phyloP scores from a whole-genome alignment of 345 rosid genomes.

The Adansonia digitata region DNA sequence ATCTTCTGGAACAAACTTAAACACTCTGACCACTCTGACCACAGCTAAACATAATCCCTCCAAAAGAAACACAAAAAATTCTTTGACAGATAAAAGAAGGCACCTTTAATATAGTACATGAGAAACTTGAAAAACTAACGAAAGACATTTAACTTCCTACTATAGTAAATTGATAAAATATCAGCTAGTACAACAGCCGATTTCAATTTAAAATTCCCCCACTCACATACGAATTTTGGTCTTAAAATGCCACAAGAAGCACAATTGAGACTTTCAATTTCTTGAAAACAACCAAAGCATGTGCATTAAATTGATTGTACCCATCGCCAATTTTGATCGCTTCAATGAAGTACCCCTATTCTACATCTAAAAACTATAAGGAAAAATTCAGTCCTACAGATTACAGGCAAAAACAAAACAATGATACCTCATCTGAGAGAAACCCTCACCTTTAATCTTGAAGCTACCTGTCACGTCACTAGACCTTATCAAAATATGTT shows the following conservation, averaged over 20 bases:
- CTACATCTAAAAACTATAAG: not conserved
- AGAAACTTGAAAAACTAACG: not conserved
- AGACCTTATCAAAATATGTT: slow-evolving; percentile 9
- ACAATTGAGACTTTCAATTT: not conserved
- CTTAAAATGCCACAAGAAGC: not conserved
- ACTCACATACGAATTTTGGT: no score
- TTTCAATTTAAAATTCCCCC: no score
- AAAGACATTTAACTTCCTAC: not conserved
- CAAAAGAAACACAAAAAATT: not conserved
- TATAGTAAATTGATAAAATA: not conserved
- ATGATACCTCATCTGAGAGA: slow-evolving; percentile 5
- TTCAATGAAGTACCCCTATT: not conserved
- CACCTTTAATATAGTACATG: not conserved
- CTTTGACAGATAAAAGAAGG: not conserved
- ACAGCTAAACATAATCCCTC: not conserved
- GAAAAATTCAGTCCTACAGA: not conserved
- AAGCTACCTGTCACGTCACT: slow-evolving; percentile 54
- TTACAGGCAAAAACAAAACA: not conserved
- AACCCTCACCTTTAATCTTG: slow-evolving; percentile 65
- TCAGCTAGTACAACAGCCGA: not conserved
- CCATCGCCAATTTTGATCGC: not conserved
- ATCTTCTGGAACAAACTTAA: not conserved
- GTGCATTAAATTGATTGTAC: not conserved
- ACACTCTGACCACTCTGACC: not conserved
- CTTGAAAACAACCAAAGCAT: not conserved